Conservation (phyloP, 345 rosid species). For the Aurinia saxatilis region DNA sequence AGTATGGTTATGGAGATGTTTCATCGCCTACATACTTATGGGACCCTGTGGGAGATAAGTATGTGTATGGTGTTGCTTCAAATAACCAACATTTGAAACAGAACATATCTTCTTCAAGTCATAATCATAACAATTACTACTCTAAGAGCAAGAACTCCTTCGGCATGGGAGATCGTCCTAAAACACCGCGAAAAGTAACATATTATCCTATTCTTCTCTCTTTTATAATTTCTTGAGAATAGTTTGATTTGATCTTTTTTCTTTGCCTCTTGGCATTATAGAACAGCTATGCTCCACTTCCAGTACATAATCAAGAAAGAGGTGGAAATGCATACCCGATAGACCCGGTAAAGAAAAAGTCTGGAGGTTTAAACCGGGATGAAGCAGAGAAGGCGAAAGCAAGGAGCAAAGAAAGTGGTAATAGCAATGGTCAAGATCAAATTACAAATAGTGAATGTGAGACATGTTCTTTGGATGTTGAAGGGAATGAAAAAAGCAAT, state of each 20-base stretch:
- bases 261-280: constrained; percentile 3
- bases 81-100: constrained; percentile 29
- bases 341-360: constrained; percentile 21
- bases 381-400: constrained; percentile 35
- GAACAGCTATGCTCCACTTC: constrained; percentile 25
- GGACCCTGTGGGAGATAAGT: too few relatives aligned
- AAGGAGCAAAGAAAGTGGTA: constrained; percentile 28
- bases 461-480: constrained; percentile 26
- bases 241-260: background rate
- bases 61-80: constrained; percentile 23
- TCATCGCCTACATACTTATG: constrained; percentile 28
- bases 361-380: constrained; percentile 26
- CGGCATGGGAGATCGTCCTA: constrained; percentile 31
- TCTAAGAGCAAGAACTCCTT: constrained; percentile 28
- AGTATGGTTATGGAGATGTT: constrained; percentile 33
- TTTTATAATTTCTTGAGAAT: background rate
- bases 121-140: constrained; percentile 17
- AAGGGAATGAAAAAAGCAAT: constrained; percentile 33
- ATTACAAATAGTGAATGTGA: constrained; percentile 30
- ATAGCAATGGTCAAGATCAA: constrained; percentile 7
- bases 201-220: background rate
- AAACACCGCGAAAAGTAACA: constrained; percentile 34
- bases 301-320: constrained; percentile 34
- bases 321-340: constrained; percentile 20
- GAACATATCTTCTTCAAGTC: constrained; percentile 37